These are phyloP conservation scores for Elaeagnus macrophylla DNA, from an alignment of 306 rosid species.

Conservation along the genomic window DNA sequence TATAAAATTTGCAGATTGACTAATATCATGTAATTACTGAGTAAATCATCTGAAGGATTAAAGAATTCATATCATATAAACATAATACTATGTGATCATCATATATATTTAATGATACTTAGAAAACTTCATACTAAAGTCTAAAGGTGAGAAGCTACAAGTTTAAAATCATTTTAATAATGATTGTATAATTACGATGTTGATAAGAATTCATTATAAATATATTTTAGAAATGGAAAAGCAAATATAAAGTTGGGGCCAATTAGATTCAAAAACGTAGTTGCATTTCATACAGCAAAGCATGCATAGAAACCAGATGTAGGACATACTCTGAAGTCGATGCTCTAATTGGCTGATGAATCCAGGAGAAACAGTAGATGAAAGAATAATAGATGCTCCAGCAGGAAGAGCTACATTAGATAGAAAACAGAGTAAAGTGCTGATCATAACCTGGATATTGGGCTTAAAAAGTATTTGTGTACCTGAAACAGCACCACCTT, in stretches of 20 bases:
- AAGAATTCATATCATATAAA: too few relatives aligned
- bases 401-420: constrained; percentile 54
- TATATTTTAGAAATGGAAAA: too few relatives aligned
- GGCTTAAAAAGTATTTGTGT: constrained; percentile 20
- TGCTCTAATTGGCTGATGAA: constrained; percentile 70
- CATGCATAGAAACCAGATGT: neutral
- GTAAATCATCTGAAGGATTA: neutral
- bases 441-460: constrained; percentile 10
- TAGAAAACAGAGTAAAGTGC: constrained; percentile 26
- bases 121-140: too few relatives aligned
- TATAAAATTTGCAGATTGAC: constrained; percentile 32
- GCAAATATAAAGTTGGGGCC: neutral
- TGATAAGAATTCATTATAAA: too few relatives aligned
- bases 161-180: too few relatives aligned
- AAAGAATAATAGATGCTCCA: constrained; percentile 73
- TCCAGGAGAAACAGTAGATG: constrained; percentile 97
- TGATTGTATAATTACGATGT: too few relatives aligned
- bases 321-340: constrained; percentile 61
- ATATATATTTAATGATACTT: too few relatives aligned
- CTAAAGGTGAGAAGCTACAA: too few relatives aligned
- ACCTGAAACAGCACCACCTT: constrained; percentile 85
- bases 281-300: neutral
- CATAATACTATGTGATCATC: too few relatives aligned
- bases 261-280: neutral
- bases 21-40: constrained; percentile 24